Base-by-base conservation (phyloP, 2,329 filamentous ascomycete genomes). In the Aureobasidium sp. region DNA sequence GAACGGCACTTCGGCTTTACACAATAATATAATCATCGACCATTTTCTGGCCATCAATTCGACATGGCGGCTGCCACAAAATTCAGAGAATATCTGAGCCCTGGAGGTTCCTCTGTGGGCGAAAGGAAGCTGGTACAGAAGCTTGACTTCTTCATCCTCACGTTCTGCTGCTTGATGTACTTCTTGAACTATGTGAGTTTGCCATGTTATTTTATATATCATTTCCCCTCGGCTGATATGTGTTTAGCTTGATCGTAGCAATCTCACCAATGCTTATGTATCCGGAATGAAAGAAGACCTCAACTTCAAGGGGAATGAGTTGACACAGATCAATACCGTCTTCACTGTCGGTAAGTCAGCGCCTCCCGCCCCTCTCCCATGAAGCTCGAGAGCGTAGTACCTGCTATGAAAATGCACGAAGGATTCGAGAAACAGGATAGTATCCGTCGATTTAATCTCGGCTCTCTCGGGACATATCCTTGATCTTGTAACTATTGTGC, bases 221-320 rank as follows among this genome's bases (percentile, higher is more conserved):
- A 13, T 40, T 20, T 11, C 18, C 27, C 11, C 25, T 53, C 10
- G 18, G 29, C 31, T 61, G 42, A 66, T 33, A n/a, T 42, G 9
- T 20, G 33, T 70, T 68, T 47, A 75, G 76, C 79, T 87, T 27
- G 85, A 87, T 71, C 79, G 83, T 27, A 81, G 82, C 4, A 87
- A 86, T 68, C 72, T 88, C 1, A 80, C 79, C 66, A 87, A 87
- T 77, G 85, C 85, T 60, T 87, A 87, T 71, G 84, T 87, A 13
- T 84, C 81, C 15, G 85, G 85, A 27, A 85, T 85, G 80, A 82
- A 83, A 66, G 83, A 87, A 69, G 84, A 87, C 58, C 76, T 87
- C 5, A 69, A 72, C 51, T 85, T 87, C 69, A 71, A 75, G 10
- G 84, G 84, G 33, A 77, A 84, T 70, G 80, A 87, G 71, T 77